These are phyloP conservation scores for Naumovozyma castellii DNA, from an alignment of 805 yeast species.

Conservation along the genomic window DNA sequence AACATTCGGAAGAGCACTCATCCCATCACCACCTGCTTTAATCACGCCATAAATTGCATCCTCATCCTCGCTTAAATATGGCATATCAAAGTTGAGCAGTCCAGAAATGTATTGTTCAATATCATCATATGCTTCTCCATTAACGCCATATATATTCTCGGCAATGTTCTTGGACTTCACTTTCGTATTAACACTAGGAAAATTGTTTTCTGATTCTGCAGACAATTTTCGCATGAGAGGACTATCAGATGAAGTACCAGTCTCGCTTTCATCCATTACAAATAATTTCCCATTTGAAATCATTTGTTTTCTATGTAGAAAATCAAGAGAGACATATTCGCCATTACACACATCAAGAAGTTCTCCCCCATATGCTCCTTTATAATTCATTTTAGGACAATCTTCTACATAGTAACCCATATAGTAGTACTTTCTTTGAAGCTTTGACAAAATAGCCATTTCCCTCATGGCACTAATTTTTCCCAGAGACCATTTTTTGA, in stretches of 20 bases:
- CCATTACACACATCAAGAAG: constrained; percentile 46
- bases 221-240: too few species aligned
- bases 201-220: constrained; percentile 2
- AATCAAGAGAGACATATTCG: constrained; percentile 30
- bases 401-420: constrained; percentile 75
- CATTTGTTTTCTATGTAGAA: constrained; percentile 6
- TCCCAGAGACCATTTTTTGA: constrained; percentile 60
- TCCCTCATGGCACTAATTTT: constrained; percentile 70
- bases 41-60: constrained; percentile 1
- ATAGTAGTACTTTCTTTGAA: constrained; percentile 43
- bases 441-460: constrained; percentile 40
- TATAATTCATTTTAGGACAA: constrained; percentile 76
- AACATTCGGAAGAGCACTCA: constrained; percentile 32
- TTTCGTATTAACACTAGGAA: constrained; percentile 1
- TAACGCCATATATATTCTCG: constrained; percentile 33
- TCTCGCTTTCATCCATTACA: constrained; percentile 10
- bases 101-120: not conserved
- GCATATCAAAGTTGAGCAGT: constrained; percentile 9
- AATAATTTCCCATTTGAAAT: constrained; percentile 24
- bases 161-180: constrained; percentile 21
- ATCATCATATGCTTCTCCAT: constrained; percentile 23
- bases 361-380: constrained; percentile 70
- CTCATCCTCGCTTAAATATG: constrained; percentile 7
- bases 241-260: too few species aligned
- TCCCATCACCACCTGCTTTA: constrained; percentile 6